Evolutionary conservation across 345 rosid genomes (phyloP), one percentile per base, ranked within the genome.

Genomic region (Salix purpurea): DNA sequence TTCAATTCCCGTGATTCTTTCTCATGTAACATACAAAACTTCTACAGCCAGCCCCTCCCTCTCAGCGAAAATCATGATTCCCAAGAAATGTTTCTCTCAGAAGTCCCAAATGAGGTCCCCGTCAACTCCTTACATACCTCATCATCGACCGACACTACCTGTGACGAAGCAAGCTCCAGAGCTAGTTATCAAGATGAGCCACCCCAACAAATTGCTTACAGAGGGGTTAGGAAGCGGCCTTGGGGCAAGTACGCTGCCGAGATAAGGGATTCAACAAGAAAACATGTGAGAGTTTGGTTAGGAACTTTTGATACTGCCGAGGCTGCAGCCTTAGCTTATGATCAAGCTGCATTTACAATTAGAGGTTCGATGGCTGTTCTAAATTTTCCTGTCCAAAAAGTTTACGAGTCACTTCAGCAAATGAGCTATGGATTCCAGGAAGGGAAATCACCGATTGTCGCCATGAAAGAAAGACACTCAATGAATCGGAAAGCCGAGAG

Each of bases 181-280:
- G 50, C 16, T 0, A 19, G 28, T 44, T 56, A 52, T 52, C 76
- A 85, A 30, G 75, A 72, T 34, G 81, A 65, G 37, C 76, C 61
- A 0, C 7, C 12, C 1, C 77, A 69, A 34, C 87, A 84, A 76
- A 48, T 79, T 15, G 70, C 86, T 6, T 90, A 83, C 56, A 73
- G 94, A 62, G 92, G 94, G 1, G 94, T 90, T 2, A 77, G 94
- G 83, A 70, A 68, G 82, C 80, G 94, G 69, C 92, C 94, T 0
- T 90, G 91, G 94, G 94, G 90, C 2, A 90, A 90, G 69, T 90
- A 74, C 34, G 94, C 94, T 1, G 94, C 94, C 1, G 94, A 90
- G 80, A 90, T 90, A 56, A 76, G 94, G 62, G 94, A 90, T 60
- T 90, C 94, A 7, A 90, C 94, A 0, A 85, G 91, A 76, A 87